These are phyloP conservation scores for Hypoxylon intermedium DNA, from an alignment of 495 filamentous ascomycete species.

Conservation along the genomic window DNA sequence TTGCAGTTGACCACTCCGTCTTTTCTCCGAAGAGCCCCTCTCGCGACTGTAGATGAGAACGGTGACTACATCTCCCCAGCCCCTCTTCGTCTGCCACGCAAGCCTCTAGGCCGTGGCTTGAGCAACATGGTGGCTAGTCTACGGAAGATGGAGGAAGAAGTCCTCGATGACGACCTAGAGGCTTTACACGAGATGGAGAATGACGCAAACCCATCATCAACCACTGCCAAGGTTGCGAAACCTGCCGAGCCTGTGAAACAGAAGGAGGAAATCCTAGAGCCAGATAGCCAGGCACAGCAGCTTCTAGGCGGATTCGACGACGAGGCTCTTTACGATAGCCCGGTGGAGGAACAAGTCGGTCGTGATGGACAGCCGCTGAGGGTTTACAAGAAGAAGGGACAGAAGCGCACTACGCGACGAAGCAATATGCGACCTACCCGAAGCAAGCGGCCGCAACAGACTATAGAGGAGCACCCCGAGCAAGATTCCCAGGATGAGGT, in stretches of 20 bases:
- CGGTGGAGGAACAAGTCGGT: slow-evolving; percentile 53
- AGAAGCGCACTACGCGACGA: slow-evolving; percentile 82
- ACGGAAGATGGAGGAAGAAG: slow-evolving; percentile 79
- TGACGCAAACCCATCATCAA: slow-evolving; percentile 43
- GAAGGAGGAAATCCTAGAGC: slow-evolving; percentile 55
- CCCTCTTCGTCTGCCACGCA: slow-evolving; percentile 64
- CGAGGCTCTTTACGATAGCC: slow-evolving; percentile 56
- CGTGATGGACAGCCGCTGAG: slow-evolving; percentile 59
- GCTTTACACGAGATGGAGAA: slow-evolving; percentile 81
- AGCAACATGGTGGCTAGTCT: slow-evolving; percentile 81
- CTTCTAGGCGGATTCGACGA: slow-evolving; percentile 70
- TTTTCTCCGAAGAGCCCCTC: slow-evolving; percentile 69
- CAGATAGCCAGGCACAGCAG: slow-evolving; percentile 65
- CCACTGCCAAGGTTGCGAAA: slow-evolving; percentile 15
- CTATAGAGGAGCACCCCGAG: slow-evolving; percentile 38
- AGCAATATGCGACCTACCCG: slow-evolving; percentile 71
- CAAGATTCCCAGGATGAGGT: slow-evolving; percentile 35
- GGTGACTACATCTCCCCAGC: slow-evolving; percentile 53
- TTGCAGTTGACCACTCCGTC: slow-evolving; percentile 70
- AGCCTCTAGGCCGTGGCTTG: slow-evolving; percentile 73
- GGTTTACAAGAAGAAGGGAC: slow-evolving; percentile 88
- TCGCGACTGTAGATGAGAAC: slow-evolving; percentile 56
- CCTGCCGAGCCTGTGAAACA: slow-evolving; percentile 28
- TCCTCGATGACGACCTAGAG: slow-evolving; percentile 79
- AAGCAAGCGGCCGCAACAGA: slow-evolving; percentile 47